phyloP scores from a whole-genome alignment of 2,329 filamentous ascomycete species.

The Fusarium falciforme region DNA sequence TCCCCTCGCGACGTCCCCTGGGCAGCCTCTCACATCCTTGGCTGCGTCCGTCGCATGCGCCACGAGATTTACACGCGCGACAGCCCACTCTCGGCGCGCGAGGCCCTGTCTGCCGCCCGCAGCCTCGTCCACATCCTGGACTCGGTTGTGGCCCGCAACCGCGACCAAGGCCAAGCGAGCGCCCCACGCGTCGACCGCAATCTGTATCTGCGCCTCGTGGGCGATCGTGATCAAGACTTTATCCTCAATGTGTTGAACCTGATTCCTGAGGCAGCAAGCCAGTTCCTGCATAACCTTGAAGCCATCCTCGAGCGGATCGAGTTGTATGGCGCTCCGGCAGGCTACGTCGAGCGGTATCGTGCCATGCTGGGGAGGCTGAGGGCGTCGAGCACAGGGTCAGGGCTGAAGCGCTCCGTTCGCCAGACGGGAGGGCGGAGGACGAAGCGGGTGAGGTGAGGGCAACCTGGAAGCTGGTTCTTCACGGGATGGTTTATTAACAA shows the following conservation, averaged over 20 bases:
- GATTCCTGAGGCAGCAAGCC: slow-evolving; percentile 57
- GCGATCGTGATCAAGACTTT: slow-evolving; percentile 57
- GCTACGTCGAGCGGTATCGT: slow-evolving; percentile 52
- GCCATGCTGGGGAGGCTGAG: slow-evolving; percentile 47
- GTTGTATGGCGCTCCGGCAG: slow-evolving; percentile 47
- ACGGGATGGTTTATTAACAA: not conserved
- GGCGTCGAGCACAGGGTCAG: slow-evolving; percentile 41
- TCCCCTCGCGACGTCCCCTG: slow-evolving; percentile 56
- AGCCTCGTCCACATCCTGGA: slow-evolving; percentile 61
- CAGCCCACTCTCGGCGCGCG: slow-evolving; percentile 50
- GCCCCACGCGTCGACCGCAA: slow-evolving; percentile 52
- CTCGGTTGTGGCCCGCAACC: slow-evolving; percentile 55
- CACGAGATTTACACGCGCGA: slow-evolving; percentile 54
- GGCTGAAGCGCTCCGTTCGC: slow-evolving; percentile 48
- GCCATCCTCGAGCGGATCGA: slow-evolving; percentile 48
- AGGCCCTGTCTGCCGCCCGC: slow-evolving; percentile 59
- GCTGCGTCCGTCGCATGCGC: slow-evolving; percentile 57
- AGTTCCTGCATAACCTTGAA: slow-evolving; percentile 55
- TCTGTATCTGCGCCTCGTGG: slow-evolving; percentile 61
- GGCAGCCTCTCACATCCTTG: slow-evolving; percentile 61
- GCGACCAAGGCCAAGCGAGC: slow-evolving; percentile 48
- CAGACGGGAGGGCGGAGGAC: slow-evolving; percentile 42
- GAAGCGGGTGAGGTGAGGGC: slow-evolving; percentile 50
- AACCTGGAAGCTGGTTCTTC: not conserved
- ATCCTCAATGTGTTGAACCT: slow-evolving; percentile 57